phyloP scores from a whole-genome alignment of 768 basidiomycete species.

The Gloeopeniophorella convolvens region DNA sequence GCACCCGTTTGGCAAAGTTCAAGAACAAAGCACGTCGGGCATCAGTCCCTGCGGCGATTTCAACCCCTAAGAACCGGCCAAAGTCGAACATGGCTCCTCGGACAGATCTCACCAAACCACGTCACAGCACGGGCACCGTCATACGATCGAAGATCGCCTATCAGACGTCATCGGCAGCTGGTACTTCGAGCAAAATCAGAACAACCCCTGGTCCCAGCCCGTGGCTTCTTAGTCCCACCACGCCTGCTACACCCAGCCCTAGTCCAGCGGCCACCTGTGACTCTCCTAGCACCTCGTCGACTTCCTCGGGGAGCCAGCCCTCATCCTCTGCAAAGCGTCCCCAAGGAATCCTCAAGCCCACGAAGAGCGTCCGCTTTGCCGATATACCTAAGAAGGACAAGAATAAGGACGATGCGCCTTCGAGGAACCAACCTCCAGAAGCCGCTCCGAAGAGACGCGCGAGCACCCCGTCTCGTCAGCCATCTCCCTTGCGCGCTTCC shows the following conservation, averaged over 20 bases:
- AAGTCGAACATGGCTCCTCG: slow-evolving; percentile 13
- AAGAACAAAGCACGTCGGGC: slow-evolving; percentile 6
- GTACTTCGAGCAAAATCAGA: not conserved
- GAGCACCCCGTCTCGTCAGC: slow-evolving; percentile 7
- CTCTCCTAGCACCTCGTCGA: not conserved
- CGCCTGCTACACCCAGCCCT: not conserved
- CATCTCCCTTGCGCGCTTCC: slow-evolving; percentile 12
- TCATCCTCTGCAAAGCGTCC: slow-evolving; percentile 2
- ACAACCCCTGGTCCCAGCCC: not conserved
- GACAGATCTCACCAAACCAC: slow-evolving; percentile 2
- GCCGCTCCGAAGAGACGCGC: not conserved
- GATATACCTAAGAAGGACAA: slow-evolving; percentile 6
- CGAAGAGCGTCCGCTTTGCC: slow-evolving; percentile 21
- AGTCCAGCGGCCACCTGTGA: not conserved
- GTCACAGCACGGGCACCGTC: not conserved
- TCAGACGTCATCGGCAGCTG: not conserved
- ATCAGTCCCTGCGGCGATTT: slow-evolving; percentile 2
- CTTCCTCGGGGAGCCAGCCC: not conserved
- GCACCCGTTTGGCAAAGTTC: not conserved
- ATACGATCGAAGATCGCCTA: not conserved
- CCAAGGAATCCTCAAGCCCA: slow-evolving; percentile 18
- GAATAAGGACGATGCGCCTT: not conserved
- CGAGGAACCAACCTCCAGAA: not conserved
- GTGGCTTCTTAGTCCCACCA: not conserved
- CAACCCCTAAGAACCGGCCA: slow-evolving; percentile 6